Evolutionary conservation across 208 protist species (phyloP).

Genomic region (Leishmania tarentolae): DNA sequence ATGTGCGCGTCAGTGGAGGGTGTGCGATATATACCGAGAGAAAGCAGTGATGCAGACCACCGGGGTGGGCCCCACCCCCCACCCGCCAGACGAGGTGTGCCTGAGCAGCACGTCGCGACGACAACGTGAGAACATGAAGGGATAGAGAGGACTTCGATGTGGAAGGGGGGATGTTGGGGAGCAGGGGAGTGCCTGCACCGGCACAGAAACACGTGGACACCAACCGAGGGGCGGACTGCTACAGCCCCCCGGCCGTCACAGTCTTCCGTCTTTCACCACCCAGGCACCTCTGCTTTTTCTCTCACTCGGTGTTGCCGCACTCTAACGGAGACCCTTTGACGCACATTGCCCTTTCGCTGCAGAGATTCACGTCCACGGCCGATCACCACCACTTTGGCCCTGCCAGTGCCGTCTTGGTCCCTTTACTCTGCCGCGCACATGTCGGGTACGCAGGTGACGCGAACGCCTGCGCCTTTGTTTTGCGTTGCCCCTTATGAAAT

Average conservation of each 20-base stretch:
- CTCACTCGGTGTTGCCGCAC: neutral
- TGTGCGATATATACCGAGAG: neutral
- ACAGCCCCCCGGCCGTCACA: neutral
- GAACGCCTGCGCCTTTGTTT: too few species aligned
- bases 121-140: neutral
- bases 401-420: neutral
- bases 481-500: neutral
- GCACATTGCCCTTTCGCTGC: neutral
- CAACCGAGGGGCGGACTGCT: neutral
- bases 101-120: neutral
- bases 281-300: neutral
- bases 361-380: neutral
- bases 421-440: neutral
- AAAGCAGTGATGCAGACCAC: neutral
- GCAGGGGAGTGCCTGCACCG: neutral
- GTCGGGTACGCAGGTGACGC: too few species aligned
- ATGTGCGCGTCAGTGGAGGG: neutral
- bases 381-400: neutral
- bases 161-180: neutral
- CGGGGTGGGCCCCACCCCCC: too few species aligned
- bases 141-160: neutral
- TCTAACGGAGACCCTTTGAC: neutral
- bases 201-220: neutral
- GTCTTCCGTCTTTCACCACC: neutral
- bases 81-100: too few species aligned